Conservation (phyloP, 371 early-diverging fungal species). For the Haplosporangium sp. region DNA sequence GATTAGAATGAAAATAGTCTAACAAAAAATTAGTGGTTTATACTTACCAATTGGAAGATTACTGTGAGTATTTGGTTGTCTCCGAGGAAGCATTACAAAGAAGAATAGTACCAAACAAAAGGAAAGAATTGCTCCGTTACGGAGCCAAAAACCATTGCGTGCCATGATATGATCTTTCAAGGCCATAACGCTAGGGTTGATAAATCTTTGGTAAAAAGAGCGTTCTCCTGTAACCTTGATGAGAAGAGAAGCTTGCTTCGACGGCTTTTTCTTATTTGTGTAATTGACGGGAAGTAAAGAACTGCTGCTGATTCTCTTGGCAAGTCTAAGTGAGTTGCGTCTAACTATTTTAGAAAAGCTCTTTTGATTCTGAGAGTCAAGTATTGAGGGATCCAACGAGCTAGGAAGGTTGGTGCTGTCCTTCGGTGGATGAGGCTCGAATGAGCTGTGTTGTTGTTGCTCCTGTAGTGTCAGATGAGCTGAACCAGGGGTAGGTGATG, state of each 20-base stretch:
- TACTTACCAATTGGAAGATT: conserved; percentile 29
- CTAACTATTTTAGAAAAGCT: conserved; percentile 15
- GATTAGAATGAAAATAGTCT: neutral
- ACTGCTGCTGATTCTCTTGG: conserved; percentile 36
- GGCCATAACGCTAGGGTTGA: conserved; percentile 33
- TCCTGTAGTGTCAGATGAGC: neutral
- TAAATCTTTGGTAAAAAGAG: neutral
- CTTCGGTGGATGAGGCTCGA: neutral
- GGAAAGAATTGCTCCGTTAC: conserved; percentile 52
- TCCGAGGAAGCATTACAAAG: conserved; percentile 51
- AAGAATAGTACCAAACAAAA: conserved; percentile 49
- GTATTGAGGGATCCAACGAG: neutral
- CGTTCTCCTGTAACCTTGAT: neutral
- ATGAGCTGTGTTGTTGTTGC: neutral
- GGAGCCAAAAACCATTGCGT: conserved; percentile 56
- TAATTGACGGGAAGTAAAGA: conserved; percentile 43
- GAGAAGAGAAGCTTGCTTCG: conserved; percentile 6
- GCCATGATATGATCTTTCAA: conserved; percentile 51
- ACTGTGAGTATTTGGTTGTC: conserved; percentile 26
- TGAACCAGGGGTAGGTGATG: neutral
- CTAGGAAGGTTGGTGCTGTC: neutral
- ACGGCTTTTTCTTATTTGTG: conserved; percentile 24
- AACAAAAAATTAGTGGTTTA: no score
- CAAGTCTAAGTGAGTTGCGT: conserved; percentile 35
- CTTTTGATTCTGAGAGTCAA: neutral